Conservation (phyloP, 495 filamentous ascomycete genomes). For the Chaetomium tenue region DNA sequence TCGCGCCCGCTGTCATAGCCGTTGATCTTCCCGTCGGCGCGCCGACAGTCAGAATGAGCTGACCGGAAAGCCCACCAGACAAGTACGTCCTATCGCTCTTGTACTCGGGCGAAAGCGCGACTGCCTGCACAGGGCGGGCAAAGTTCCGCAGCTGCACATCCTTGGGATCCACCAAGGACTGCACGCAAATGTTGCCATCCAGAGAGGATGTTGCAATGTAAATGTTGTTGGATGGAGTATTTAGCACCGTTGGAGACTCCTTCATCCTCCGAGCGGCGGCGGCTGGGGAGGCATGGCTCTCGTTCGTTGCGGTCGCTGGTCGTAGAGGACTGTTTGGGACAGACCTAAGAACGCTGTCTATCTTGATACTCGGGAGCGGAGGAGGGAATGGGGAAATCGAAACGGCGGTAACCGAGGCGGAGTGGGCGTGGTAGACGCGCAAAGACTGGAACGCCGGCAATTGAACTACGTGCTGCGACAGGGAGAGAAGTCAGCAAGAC, state of each 20-base stretch:
- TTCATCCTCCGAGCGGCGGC: constrained; percentile 49
- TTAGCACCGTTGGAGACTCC: constrained; percentile 54
- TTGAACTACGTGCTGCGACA: constrained; percentile 72
- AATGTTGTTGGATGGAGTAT: constrained; percentile 78
- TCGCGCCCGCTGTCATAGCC: constrained; percentile 74
- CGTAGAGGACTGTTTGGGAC: constrained; percentile 43
- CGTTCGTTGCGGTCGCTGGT: constrained; percentile 43
- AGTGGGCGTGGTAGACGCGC: constrained; percentile 84
- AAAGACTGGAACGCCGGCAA: constrained; percentile 75
- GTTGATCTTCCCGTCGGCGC: constrained; percentile 74
- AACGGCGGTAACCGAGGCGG: constrained; percentile 81
- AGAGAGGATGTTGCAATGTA: constrained; percentile 92
- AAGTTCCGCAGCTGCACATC: constrained; percentile 92
- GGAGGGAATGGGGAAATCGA: constrained; percentile 90
- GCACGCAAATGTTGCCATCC: constrained; percentile 90
- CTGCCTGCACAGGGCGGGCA: constrained; percentile 82
- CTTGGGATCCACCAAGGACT: constrained; percentile 66
- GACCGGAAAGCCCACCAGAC: constrained; percentile 86
- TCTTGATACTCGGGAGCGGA: constrained; percentile 59
- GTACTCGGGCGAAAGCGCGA: constrained; percentile 89
- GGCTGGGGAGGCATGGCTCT: constrained; percentile 53
- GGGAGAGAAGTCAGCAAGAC: constrained; percentile 25
- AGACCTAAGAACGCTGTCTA: constrained; percentile 51
- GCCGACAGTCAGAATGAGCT: constrained; percentile 82
- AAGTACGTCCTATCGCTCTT: constrained; percentile 82